Evolutionary conservation across 805 yeast genomes (phyloP), one percentile per base, ranked within the genome.

Genomic region (Kockiozyma suomiensis): DNA sequence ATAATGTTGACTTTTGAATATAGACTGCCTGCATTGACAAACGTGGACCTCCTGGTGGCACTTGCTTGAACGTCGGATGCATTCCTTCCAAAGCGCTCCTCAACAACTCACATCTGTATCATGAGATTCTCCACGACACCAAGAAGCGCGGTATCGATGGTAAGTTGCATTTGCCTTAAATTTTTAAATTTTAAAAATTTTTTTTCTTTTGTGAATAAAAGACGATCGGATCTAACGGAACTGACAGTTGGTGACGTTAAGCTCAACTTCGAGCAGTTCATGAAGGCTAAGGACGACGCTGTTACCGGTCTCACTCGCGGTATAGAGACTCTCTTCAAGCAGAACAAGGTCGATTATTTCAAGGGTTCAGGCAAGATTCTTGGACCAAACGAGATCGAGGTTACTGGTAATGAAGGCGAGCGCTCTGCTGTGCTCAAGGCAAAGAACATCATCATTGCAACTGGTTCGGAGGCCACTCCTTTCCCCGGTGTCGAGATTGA

Each of bases 11-110:
- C 28, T 26, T 19, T 15, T 37, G 46, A 21, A 12, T 37, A 17
- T 55, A 65, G 76, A 90, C 97, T 56, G 99, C 97, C 37, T 94
- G 99, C 83, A 80, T 94, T 68, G 99, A 94, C 77, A 91, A 90
- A 79, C 87, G 99, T 77, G 99, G 99, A 48, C 78, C 85, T 47
- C 83, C 96, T 66, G 99, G 99, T 66, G 99, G 99, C 72, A 94
- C 99, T 58, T 94, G 99, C 84, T 81, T 96, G 71, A 94, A 94
- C 77, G 98, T 94, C 56, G 99, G 99, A 51, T 94, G 99, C 82
- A 94, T 94, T 72, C 99, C 99, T 61, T 94, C 99, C 67, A 94
- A 94, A 78, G 89, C 99, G 4, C 78, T 94, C 61, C 81, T 94
- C 71, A 93, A 94, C 85, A 94, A 94, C 82, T 88, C 98, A 17